These are phyloP conservation scores for Vachellia pachyceras DNA, from an alignment of 306 rosid species.

Conservation along the genomic window DNA sequence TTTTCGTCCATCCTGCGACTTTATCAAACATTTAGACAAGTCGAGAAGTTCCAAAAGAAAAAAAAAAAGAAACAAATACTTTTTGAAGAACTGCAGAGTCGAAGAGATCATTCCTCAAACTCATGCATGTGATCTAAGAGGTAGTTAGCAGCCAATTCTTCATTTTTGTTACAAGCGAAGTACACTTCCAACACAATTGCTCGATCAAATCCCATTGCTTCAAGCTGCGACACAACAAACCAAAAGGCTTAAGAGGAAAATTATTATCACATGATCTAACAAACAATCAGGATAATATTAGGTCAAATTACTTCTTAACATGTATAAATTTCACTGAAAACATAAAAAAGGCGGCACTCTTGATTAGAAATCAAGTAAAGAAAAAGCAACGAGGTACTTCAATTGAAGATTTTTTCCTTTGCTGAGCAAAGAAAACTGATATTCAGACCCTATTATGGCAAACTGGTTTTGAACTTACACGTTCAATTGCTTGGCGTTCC, in stretches of 20 bases:
- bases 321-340: background rate
- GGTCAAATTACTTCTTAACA: background rate
- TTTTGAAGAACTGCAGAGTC: background rate
- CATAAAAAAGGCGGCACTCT: background rate
- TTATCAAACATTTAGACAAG: slow-evolving; percentile 39
- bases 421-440: background rate
- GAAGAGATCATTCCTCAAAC: slow-evolving; percentile 61
- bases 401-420: background rate
- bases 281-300: background rate
- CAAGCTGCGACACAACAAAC: slow-evolving; percentile 59
- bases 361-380: background rate
- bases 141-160: slow-evolving; percentile 90
- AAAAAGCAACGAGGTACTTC: background rate
- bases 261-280: background rate
- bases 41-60: slow-evolving; percentile 22
- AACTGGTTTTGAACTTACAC: slow-evolving; percentile 62
- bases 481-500: slow-evolving; percentile 91
- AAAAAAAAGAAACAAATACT: no score
- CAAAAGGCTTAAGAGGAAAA: background rate
- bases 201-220: slow-evolving; percentile 89
- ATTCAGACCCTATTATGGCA: background rate
- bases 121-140: slow-evolving; percentile 84
- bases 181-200: slow-evolving; percentile 76
- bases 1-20: slow-evolving; percentile 38
- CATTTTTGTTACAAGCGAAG: slow-evolving; percentile 87